Conservation (phyloP, 1,284 basidiomycete genomes). For the Megacollybia platyphylla region DNA sequence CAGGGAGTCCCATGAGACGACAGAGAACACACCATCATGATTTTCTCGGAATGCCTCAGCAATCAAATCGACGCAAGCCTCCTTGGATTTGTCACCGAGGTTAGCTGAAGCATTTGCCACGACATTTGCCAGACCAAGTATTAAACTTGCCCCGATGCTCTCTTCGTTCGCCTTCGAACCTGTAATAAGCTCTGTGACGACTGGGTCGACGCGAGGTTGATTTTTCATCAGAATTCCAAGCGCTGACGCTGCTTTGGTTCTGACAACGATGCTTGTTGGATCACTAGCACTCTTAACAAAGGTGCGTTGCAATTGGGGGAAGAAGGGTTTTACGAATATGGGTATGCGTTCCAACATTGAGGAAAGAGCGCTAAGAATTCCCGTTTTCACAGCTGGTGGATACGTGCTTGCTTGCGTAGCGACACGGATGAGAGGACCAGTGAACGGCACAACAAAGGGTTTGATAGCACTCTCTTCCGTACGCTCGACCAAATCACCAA, state of each 20-base stretch:
- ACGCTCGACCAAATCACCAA: slow-evolving; percentile 88
- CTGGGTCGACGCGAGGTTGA: slow-evolving; percentile 77
- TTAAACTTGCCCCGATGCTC: slow-evolving; percentile 63
- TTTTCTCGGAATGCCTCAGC: slow-evolving; percentile 67
- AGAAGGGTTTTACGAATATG: slow-evolving; percentile 91
- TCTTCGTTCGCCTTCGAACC: slow-evolving; percentile 62
- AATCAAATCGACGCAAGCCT: slow-evolving; percentile 65
- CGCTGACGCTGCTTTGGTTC: slow-evolving; percentile 73
- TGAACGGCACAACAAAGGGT: slow-evolving; percentile 93
- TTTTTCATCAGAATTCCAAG: slow-evolving; percentile 89
- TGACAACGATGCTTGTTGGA: slow-evolving; percentile 66
- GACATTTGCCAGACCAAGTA: slow-evolving; percentile 70
- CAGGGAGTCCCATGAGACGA: background rate
- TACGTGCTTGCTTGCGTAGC: slow-evolving; percentile 81
- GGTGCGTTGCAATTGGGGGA: slow-evolving; percentile 93
- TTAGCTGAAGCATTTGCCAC: slow-evolving; percentile 63
- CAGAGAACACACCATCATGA: slow-evolving; percentile 45
- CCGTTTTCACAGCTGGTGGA: slow-evolving; percentile 85
- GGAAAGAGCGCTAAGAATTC: slow-evolving; percentile 73
- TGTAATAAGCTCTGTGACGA: slow-evolving; percentile 79
- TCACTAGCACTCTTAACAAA: slow-evolving; percentile 94
- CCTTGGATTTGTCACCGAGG: slow-evolving; percentile 66
- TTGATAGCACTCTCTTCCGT: slow-evolving; percentile 87
- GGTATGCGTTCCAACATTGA: slow-evolving; percentile 81
- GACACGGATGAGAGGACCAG: slow-evolving; percentile 91